Conservation (phyloP, 2,329 filamentous ascomycete species). For the Delphinella strobiligena region DNA sequence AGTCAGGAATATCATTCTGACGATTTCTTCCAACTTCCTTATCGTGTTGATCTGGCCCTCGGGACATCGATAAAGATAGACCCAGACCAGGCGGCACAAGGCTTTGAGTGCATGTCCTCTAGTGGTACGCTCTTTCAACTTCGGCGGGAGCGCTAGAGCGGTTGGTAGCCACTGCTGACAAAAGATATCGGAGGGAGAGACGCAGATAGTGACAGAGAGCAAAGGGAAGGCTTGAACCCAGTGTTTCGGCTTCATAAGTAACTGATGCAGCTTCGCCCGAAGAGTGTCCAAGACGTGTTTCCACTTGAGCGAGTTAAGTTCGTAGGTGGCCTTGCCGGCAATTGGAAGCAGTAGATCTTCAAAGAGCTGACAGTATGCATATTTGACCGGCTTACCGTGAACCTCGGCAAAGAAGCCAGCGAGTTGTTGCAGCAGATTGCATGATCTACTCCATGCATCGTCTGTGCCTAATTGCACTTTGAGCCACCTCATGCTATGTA, state of each 20-base stretch:
- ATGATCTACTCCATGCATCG: conserved; percentile 72
- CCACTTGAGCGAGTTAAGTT: conserved; percentile 76
- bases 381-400: conserved; percentile 82
- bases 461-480: conserved; percentile 62
- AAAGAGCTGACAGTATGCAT: conserved; percentile 86
- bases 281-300: conserved; percentile 70
- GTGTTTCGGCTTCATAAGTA: conserved; percentile 84
- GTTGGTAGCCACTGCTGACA: conserved; percentile 77
- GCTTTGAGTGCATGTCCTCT: conserved; percentile 75
- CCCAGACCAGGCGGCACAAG: conserved; percentile 84
- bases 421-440: conserved; percentile 73
- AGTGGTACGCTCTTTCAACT: conserved; percentile 71
- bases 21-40: conserved; percentile 80
- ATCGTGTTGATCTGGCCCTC: conserved; percentile 57
- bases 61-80: conserved; percentile 74
- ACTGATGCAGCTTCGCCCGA: conserved; percentile 65
- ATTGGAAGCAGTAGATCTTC: conserved; percentile 79
- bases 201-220: conserved; percentile 75
- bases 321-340: conserved; percentile 64
- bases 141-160: conserved; percentile 63
- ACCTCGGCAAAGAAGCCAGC: conserved; percentile 73
- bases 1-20: conserved; percentile 69
- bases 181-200: conserved; percentile 76
- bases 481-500: conserved; percentile 85
- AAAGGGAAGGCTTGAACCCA: conserved; percentile 84